phyloP scores from a whole-genome alignment of 768 basidiomycete species.

The Leccinellum luteum region DNA sequence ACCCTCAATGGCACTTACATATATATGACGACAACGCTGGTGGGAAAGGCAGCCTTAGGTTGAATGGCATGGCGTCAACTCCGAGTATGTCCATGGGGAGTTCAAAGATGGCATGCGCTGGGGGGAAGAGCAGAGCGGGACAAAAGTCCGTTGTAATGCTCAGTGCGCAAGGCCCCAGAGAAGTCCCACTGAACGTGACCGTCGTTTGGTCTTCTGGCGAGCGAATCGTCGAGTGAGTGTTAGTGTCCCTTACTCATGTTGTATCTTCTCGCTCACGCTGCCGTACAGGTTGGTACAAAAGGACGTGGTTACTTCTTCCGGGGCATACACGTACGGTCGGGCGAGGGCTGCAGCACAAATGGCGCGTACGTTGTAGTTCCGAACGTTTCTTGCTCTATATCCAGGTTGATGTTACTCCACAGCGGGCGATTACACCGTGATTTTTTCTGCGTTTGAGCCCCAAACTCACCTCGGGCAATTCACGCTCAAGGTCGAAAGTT shows the following conservation, averaged over 20 bases:
- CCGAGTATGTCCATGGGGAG: neutral
- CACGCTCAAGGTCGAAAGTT: constrained; percentile 61
- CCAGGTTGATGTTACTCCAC: constrained; percentile 1
- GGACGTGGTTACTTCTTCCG: constrained; percentile 71
- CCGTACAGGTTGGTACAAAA: constrained; percentile 52
- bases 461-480: constrained; percentile 59
- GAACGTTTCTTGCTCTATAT: neutral
- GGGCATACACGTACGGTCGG: constrained; percentile 78
- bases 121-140: neutral
- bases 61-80: neutral
- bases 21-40: constrained; percentile 44
- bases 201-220: constrained; percentile 74
- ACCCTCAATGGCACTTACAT: constrained; percentile 81
- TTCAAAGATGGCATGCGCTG: constrained; percentile 7
- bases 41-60: neutral
- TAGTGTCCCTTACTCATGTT: neutral
- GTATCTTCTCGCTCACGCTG: neutral
- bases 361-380: constrained; percentile 40
- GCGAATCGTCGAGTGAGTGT: constrained; percentile 69
- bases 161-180: constrained; percentile 54
- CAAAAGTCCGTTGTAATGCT: constrained; percentile 44
- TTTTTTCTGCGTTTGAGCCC: constrained; percentile 86
- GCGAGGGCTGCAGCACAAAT: constrained; percentile 54
- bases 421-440: constrained; percentile 73
- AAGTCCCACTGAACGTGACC: constrained; percentile 70